A percentile compares a stretch with the other conserved stretches of the same genome.
phyloP scores from a whole-genome alignment of 805 yeast species.

The Sugiyamaella qingdaonensis region DNA sequence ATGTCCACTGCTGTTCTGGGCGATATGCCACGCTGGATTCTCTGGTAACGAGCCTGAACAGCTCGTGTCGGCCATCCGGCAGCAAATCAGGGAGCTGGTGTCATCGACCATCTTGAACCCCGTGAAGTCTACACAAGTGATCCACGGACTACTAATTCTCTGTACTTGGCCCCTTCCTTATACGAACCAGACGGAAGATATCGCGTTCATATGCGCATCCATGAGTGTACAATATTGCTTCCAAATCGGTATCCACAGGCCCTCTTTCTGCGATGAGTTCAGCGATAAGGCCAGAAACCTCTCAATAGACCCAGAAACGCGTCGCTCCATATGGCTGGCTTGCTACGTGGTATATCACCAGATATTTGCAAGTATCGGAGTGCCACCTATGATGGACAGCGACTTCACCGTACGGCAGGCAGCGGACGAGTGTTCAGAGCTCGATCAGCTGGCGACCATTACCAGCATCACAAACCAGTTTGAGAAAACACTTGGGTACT shows the following conservation, averaged over 20 bases:
- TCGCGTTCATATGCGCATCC: slow-evolving; percentile 1
- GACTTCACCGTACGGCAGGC: not conserved
- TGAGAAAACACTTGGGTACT: not conserved
- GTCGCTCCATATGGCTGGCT: not conserved
- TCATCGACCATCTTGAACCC: not conserved
- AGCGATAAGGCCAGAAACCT: not conserved
- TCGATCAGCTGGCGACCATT: not conserved
- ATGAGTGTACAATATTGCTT: not conserved
- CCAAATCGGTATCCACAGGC: slow-evolving; percentile 3
- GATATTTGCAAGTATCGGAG: not conserved
- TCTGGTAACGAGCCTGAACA: not conserved
- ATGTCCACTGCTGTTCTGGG: slow-evolving; percentile 5
- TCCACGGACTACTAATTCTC: slow-evolving; percentile 3
- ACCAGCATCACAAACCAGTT: not conserved
- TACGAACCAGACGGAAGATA: not conserved
- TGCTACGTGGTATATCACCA: not conserved
- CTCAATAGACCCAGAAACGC: not conserved
- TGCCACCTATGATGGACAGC: not conserved
- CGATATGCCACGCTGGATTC: not conserved
- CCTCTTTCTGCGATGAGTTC: not conserved
- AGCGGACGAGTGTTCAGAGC: not conserved
- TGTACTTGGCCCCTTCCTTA: slow-evolving; percentile 5
- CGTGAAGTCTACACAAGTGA: not conserved
- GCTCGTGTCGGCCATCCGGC: not conserved
- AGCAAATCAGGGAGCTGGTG: not conserved